These are phyloP conservation scores for Rhinocladiella mackenziei DNA, from an alignment of 2,329 filamentous ascomycete genomes.

Conservation along the genomic window DNA sequence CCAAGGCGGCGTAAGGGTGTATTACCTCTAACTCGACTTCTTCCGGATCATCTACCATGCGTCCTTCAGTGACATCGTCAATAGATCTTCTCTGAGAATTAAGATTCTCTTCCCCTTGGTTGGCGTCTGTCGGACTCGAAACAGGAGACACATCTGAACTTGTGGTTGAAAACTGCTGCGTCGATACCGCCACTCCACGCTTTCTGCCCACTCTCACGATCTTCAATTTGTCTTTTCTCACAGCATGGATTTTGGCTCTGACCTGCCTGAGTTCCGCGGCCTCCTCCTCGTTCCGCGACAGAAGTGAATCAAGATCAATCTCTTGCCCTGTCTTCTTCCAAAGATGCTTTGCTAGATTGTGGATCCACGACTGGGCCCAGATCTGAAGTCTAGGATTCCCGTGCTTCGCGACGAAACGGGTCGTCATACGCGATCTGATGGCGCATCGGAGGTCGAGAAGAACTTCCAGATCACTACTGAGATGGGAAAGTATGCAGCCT, in stretches of 20 bases:
- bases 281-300: conserved; percentile 11
- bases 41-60: background rate
- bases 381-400: conserved; percentile 16
- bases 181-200: too few relatives aligned
- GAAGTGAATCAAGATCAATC: conserved; percentile 11
- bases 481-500: conserved; percentile 38
- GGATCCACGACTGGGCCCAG: conserved; percentile 22
- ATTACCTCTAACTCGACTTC: conserved; percentile 8
- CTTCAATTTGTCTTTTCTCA: conserved; percentile 9
- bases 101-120: too few relatives aligned
- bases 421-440: conserved; percentile 16
- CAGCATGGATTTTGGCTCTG: conserved; percentile 12
- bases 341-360: conserved; percentile 3
- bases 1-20: conserved; percentile 7
- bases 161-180: too few relatives aligned
- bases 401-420: conserved; percentile 14
- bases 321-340: conserved; percentile 1
- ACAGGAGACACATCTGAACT: too few relatives aligned
- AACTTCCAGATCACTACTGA: conserved; percentile 30
- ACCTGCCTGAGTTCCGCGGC: conserved; percentile 10
- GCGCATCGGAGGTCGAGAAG: conserved; percentile 34
- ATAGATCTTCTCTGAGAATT: background rate
- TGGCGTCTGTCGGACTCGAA: too few relatives aligned
- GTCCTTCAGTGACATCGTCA: background rate
- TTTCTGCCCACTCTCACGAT: background rate